A percentile compares a stretch with the other conserved stretches of the same genome.
Conservation (phyloP, 768 basidiomycete genomes). For the Mycena crocata region DNA sequence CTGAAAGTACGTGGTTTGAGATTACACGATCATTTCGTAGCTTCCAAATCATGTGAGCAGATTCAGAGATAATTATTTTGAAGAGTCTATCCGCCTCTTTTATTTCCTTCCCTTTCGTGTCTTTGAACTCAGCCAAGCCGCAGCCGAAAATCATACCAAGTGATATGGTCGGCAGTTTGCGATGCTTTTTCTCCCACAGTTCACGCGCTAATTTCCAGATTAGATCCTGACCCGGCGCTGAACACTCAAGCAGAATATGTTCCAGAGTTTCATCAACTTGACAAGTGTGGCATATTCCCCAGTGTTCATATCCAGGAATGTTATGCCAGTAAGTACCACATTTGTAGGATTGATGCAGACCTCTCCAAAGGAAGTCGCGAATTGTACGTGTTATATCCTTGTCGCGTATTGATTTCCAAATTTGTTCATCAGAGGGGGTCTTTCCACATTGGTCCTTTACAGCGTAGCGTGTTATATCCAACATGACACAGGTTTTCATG, state of each 20-base stretch:
- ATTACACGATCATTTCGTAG: too few relatives aligned
- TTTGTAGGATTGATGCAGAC: conserved; percentile 2
- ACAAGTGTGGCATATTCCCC: neutral
- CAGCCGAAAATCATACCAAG: neutral
- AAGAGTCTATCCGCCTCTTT: neutral
- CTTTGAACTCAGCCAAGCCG: neutral
- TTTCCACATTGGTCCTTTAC: neutral
- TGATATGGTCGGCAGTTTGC: neutral
- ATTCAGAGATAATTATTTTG: neutral
- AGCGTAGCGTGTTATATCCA: neutral
- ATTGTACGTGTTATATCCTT: neutral
- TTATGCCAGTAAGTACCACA: neutral
- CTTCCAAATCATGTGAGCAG: neutral
- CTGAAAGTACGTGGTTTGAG: too few relatives aligned
- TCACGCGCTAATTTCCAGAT: neutral
- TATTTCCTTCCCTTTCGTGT: neutral
- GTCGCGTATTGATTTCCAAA: neutral
- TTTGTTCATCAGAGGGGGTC: neutral
- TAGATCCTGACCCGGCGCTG: neutral
- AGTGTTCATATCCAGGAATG: neutral
- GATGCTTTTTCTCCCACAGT: conserved; percentile 1
- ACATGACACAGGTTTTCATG: neutral
- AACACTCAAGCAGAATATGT: neutral
- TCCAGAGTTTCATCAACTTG: conserved; percentile 1
- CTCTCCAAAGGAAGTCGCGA: neutral